Conservation (phyloP, 1,284 basidiomycete species). For the Papiliotrema fonsecae region DNA sequence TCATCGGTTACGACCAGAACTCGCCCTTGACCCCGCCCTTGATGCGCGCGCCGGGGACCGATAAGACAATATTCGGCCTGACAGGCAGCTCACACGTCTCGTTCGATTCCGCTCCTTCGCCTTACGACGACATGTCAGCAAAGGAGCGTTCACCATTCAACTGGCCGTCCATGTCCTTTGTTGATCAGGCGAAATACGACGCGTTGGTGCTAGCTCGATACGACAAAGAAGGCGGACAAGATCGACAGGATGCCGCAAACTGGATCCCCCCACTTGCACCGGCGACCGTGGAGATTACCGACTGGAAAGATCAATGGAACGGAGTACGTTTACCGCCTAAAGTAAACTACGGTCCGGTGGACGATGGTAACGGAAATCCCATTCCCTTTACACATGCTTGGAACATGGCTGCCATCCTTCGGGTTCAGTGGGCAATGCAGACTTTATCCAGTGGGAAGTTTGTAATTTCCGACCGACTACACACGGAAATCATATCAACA, state of each 20-base stretch:
- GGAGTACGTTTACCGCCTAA: not conserved
- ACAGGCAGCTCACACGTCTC: not conserved
- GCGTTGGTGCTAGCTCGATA: constrained; percentile 6
- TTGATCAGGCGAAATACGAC: constrained; percentile 1
- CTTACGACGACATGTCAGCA: not conserved
- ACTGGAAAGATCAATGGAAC: not conserved
- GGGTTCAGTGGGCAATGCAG: constrained; percentile 7
- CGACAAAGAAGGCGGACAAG: constrained; percentile 9
- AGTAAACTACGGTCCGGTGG: not conserved
- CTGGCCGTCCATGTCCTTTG: constrained; percentile 7
- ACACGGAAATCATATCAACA: constrained; percentile 7
- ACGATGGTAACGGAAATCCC: not conserved
- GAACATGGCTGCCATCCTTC: constrained; percentile 6
- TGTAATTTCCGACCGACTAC: constrained; percentile 8
- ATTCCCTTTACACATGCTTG: constrained; percentile 2
- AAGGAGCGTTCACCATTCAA: not conserved
- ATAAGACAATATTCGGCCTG: constrained; percentile 4
- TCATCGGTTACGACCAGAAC: constrained; percentile 7
- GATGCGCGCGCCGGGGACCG: constrained; percentile 7
- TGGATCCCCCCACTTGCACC: constrained; percentile 2
- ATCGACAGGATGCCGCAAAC: constrained; percentile 3
- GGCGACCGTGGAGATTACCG: not conserved
- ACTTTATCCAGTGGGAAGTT: constrained; percentile 5
- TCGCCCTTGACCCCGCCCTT: constrained; percentile 7
- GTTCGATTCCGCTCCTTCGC: not conserved